Base-by-base conservation (phyloP, 2,329 filamentous ascomycete species). In the Colletotrichum costaricense region DNA sequence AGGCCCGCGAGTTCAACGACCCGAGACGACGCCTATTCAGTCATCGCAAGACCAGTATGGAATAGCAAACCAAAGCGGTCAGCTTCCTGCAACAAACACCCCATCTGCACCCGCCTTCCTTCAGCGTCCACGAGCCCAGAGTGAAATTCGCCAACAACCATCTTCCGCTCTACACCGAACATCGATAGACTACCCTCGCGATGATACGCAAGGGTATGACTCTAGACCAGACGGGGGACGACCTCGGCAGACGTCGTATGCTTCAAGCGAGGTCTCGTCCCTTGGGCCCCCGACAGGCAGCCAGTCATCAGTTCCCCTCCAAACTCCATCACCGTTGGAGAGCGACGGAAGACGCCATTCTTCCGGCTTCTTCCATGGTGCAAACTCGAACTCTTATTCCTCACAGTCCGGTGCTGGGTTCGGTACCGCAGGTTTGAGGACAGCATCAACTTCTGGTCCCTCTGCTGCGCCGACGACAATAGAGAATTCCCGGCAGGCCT, bases 261-360 rank as follows among this genome's bases (percentile, higher is more conserved):
- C 67, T 1, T 65, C 75, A 3, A 69, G 70, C 6, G 76, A 78
- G 4, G 74, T 81, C 19, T 82, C 79, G 0, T 77, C 80, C 0
- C 67, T 79, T 3, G 77, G 76, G 8, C 80, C 80, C 2, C 74
- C 78, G 0, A 75, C 77, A 1, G 77, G 78, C 5, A 79, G 78
- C 26, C 75, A 78, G 28, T 79, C 80, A 2, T 78, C 76, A 0
- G 24, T 70, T 49, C 67, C 77, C 9, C 12, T 77, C 1, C 76
- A 80, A 56, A 81, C 78, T 0, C 80, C 79, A 1, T 81, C 80
- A 0, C 80, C 80, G 0, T 75, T 80, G 64, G 79, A 81, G 16
- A 66, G 67, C 12, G 12, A 19, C 4, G 73, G 71, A 2, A 52
- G 69, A 46, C 73, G 74, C 1, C 24, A 33, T 2, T 56, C 74